Evolutionary conservation across 768 basidiomycete species (phyloP).

Genomic region (Lactarius psammicola): DNA sequence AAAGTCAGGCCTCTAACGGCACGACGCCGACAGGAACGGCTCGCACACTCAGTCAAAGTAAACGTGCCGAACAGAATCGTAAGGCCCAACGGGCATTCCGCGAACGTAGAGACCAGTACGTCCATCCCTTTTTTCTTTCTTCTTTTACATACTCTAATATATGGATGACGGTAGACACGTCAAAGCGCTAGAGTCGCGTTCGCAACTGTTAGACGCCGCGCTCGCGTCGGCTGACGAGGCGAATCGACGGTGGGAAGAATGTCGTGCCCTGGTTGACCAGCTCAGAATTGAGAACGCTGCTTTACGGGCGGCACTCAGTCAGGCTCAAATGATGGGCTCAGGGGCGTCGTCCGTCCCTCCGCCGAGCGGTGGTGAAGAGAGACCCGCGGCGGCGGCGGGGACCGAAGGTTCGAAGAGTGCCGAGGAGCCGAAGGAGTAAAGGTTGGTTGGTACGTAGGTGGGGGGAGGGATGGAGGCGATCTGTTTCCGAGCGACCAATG

Average conservation of each 20-base stretch:
- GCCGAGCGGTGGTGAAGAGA: slow-evolving; percentile 13
- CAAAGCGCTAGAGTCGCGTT: slow-evolving; percentile 82
- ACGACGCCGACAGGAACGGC: slow-evolving; percentile 33
- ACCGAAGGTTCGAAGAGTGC: slow-evolving; percentile 11
- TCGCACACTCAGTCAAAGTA: slow-evolving; percentile 71
- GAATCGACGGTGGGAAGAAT: slow-evolving; percentile 87
- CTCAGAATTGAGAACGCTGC: slow-evolving; percentile 81
- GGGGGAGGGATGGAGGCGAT: slow-evolving; percentile 9
- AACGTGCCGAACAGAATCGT: slow-evolving; percentile 91
- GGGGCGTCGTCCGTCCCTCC: slow-evolving; percentile 1
- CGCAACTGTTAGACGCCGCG: slow-evolving; percentile 81
- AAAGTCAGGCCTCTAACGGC: slow-evolving; percentile 24
- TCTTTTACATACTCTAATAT: neutral
- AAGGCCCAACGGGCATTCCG: slow-evolving; percentile 92
- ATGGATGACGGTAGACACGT: no score
- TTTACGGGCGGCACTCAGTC: slow-evolving; percentile 64
- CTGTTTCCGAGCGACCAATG: slow-evolving; percentile 22
- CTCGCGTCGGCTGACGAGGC: slow-evolving; percentile 86
- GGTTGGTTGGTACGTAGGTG: no score
- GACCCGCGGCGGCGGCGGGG: neutral
- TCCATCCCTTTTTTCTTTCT: neutral
- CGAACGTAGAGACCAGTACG: slow-evolving; percentile 85
- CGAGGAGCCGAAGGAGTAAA: slow-evolving; percentile 26
- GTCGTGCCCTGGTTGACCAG: slow-evolving; percentile 85
- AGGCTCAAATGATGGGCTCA: slow-evolving; percentile 36